These are phyloP conservation scores for Allium sativum DNA, from an alignment of 106 monocot species.

Conservation along the genomic window DNA sequence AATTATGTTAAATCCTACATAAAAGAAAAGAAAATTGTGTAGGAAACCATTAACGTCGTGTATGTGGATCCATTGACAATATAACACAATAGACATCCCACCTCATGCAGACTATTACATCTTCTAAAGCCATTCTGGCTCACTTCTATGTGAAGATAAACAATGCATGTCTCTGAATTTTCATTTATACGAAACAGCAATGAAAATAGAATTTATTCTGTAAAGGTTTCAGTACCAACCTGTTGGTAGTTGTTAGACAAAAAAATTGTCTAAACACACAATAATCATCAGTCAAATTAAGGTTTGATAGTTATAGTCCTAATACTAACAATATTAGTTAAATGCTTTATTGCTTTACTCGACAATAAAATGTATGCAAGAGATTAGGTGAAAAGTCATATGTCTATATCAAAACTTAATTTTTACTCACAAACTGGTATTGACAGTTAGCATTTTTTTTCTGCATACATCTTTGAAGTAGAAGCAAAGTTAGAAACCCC, in stretches of 20 bases:
- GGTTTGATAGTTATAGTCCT: background rate
- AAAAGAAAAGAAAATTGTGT: no score
- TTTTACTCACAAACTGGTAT: slow-evolving; percentile 17
- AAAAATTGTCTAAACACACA: background rate
- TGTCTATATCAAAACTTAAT: slow-evolving; percentile 13
- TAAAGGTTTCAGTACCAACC: background rate
- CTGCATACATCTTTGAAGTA: slow-evolving; percentile 21
- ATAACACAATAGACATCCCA: no score
- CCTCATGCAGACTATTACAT: no score
- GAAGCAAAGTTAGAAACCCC: slow-evolving; percentile 53
- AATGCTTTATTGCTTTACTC: background rate
- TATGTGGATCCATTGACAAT: no score
- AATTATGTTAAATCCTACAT: no score
- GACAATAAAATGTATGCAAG: background rate
- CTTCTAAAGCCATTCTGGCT: no score
- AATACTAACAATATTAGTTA: background rate
- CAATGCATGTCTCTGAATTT: no score
- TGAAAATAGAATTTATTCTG: no score
- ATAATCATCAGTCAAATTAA: background rate
- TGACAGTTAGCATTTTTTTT: slow-evolving; percentile 11
- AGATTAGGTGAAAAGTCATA: slow-evolving; percentile 23
- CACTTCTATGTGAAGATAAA: no score
- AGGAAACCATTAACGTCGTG: no score
- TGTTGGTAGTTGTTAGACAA: background rate
- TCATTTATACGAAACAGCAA: no score